Percentiles rank a stretch among this genome's conserved stretches.
phyloP scores from a whole-genome alignment of 2,329 filamentous ascomycete genomes.

The Hirsutella rhossiliensis region DNA sequence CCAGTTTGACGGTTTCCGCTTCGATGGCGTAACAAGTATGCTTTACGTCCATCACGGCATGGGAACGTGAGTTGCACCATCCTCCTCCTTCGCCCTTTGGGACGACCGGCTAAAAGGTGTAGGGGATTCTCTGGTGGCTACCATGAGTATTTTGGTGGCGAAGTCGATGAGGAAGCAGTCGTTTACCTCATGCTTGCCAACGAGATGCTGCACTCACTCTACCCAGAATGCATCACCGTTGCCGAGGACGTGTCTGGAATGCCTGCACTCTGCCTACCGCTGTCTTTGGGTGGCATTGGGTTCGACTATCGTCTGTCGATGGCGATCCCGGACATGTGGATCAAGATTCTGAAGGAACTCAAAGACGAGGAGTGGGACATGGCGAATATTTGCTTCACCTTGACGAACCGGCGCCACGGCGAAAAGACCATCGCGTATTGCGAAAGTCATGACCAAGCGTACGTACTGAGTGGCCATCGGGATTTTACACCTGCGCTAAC shows the following conservation, averaged over 20 bases:
- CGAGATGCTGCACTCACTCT: conserved; percentile 85
- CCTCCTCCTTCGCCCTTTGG: neutral
- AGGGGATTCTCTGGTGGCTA: conserved; percentile 96
- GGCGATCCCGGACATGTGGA: conserved; percentile 98
- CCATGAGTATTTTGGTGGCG: conserved; percentile 88
- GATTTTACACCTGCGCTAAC: conserved; percentile 6
- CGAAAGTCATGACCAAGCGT: conserved; percentile 97
- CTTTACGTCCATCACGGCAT: conserved; percentile 93
- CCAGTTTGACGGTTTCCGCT: conserved; percentile 90
- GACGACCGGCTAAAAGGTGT: conserved; percentile 2
- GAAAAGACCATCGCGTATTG: conserved; percentile 98
- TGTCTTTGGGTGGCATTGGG: conserved; percentile 80
- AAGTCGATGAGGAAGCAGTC: conserved; percentile 85
- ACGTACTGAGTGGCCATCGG: conserved; percentile 26
- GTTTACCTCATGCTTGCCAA: conserved; percentile 96
- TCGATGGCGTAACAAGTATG: conserved; percentile 98
- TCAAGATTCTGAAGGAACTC: conserved; percentile 94
- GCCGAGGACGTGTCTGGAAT: conserved; percentile 98
- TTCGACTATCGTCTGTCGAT: conserved; percentile 97
- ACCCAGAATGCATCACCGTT: conserved; percentile 79
- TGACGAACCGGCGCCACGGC: conserved; percentile 86
- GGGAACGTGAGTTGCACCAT: conserved; percentile 58
- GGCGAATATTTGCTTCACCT: conserved; percentile 67
- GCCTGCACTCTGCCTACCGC: conserved; percentile 84
- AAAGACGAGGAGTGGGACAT: conserved; percentile 90